Evolutionary conservation across 305 asterid species (phyloP).

Genomic region (Rubia peregrina): DNA sequence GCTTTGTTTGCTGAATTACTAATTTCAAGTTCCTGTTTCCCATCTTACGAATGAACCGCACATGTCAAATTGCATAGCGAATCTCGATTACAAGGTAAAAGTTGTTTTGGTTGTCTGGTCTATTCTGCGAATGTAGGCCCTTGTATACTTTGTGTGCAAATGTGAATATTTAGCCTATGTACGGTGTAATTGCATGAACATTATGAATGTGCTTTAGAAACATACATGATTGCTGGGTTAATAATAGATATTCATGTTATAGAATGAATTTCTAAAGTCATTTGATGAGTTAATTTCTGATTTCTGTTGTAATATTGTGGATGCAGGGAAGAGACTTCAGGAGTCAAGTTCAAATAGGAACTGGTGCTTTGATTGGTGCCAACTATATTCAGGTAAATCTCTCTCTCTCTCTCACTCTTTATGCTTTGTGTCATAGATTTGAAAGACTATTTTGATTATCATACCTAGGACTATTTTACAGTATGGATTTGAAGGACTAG

Average conservation of each 20-base stretch:
- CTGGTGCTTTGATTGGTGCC: constrained; percentile 82
- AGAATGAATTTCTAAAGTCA: not conserved
- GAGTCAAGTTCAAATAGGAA: constrained; percentile 74
- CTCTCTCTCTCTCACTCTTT: constrained; percentile 7
- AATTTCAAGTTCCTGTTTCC: constrained; percentile 14
- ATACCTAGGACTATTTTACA: not conserved
- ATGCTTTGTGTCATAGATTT: constrained; percentile 3
- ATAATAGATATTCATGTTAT: not conserved
- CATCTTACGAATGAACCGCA: constrained; percentile 86
- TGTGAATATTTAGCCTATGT: not conserved
- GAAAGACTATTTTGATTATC: not conserved
- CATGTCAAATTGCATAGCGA: constrained; percentile 87
- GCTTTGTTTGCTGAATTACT: not conserved
- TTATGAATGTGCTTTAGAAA: not conserved
- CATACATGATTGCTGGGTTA: not conserved
- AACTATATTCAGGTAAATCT: constrained; percentile 75
- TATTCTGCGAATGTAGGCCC: not conserved
- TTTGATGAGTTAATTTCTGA: not conserved
- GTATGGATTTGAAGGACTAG: not conserved
- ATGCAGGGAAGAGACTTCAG: constrained; percentile 55
- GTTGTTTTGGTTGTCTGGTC: not conserved
- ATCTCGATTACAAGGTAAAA: constrained; percentile 86
- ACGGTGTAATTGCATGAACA: not conserved
- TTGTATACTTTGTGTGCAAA: not conserved
- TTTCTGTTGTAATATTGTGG: constrained; percentile 6